Conservation (phyloP, 768 basidiomycete genomes). For the Collybiopsis luxurians region DNA sequence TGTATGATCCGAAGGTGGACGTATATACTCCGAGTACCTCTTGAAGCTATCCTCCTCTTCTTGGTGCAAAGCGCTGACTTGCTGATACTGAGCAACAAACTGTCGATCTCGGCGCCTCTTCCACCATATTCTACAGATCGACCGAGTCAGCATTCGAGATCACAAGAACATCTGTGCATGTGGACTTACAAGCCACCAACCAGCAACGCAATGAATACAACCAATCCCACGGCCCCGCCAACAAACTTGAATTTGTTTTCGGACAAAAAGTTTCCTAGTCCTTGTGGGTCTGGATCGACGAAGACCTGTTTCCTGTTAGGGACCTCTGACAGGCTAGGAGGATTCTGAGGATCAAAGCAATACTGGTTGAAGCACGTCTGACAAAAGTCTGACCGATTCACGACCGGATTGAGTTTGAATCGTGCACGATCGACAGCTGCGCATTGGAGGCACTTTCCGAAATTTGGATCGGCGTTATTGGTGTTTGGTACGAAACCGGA, state of each 20-base stretch:
- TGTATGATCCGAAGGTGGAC: slow-evolving; percentile 3
- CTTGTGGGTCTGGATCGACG: slow-evolving; percentile 54
- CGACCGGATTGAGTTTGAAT: slow-evolving; percentile 15
- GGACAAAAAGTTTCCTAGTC: slow-evolving; percentile 41
- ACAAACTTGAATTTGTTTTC: slow-evolving; percentile 46
- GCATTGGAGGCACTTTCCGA: slow-evolving; percentile 57
- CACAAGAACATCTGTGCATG: not conserved
- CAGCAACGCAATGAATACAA: slow-evolving; percentile 35
- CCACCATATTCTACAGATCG: slow-evolving; percentile 20
- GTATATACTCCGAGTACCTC: not conserved
- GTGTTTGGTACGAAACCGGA: slow-evolving; percentile 62
- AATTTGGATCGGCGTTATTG: slow-evolving; percentile 52
- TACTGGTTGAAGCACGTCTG: slow-evolving; percentile 31
- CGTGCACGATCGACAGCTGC: slow-evolving; percentile 28
- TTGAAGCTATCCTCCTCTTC: slow-evolving; percentile 9
- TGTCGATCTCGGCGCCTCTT: slow-evolving; percentile 19
- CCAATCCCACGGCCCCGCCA: slow-evolving; percentile 43
- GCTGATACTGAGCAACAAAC: slow-evolving; percentile 14
- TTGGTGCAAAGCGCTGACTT: slow-evolving; percentile 15
- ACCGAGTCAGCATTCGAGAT: slow-evolving; percentile 3
- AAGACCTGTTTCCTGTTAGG: slow-evolving; percentile 40
- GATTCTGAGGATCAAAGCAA: slow-evolving; percentile 27
- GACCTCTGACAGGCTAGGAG: slow-evolving; percentile 19
- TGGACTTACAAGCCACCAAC: slow-evolving; percentile 36
- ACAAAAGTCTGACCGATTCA: slow-evolving; percentile 20